Evolutionary conservation across 441 rosid genomes (phyloP), one percentile per base, ranked within the genome.

Genomic region (Isatis lusitanica): DNA sequence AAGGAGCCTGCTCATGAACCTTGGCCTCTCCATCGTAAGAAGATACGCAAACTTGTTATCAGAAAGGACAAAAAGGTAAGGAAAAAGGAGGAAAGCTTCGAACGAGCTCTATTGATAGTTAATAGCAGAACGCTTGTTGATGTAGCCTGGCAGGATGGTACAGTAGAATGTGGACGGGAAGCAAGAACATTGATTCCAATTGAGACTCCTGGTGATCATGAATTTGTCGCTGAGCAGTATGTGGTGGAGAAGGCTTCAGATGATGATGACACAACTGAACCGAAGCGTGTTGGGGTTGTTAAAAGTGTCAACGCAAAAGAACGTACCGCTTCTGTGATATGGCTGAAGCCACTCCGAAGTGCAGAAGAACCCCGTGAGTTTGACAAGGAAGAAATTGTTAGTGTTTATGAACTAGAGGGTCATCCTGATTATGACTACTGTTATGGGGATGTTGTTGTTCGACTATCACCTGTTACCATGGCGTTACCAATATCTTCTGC

Each of bases 351-450:
- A 58, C 92, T 88, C 69, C 44, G 60, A 63, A 84, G 83, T 77
- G 86, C 87, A 50, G 97, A 93, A 81, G 93, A 93, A 74, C 87
- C 90, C 71, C 90, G 97, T 31, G 89, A 88, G 82, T 91, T 93
- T 83, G 93, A 85, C 68, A 80, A 81, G 80, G 97, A 90, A 81
- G 97, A 96, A 81, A 77, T 85, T 72, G 98, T 90, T n/a, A 96
- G 99, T 59, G 97, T 90, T 65, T 96, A 96, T 81, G 99, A 93
- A 80, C 84, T 96, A 73, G 97, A 88, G 76, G 95, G 89, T 42
- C 98, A 96, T 90, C 88, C 88, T 42, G 98, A 96, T 84, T 96
- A 96, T 84, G 98, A 91, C 80, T 96, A 91, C 63, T 90, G 98
- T 68, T 89, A 88, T 81, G 99, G 99, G 16, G 98, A 96, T 79